phyloP scores from a whole-genome alignment of 371 early-diverging fungal species.

The Mucor mucedo region DNA sequence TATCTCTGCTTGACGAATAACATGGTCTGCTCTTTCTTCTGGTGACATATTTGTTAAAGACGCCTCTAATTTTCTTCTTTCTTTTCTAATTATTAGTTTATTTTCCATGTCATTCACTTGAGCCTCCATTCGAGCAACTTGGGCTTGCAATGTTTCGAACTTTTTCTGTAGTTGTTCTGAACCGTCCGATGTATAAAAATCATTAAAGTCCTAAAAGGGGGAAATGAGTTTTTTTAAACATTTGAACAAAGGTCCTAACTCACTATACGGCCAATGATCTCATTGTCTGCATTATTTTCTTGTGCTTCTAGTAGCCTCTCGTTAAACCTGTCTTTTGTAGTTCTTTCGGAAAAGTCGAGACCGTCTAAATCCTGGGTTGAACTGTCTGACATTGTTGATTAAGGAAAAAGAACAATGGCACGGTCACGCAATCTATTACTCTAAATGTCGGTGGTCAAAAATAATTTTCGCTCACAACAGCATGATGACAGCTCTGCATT shows the following conservation, averaged over 20 bases:
- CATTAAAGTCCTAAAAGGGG: conserved; percentile 7
- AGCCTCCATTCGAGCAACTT: conserved; percentile 24
- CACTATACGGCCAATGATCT: conserved; percentile 35
- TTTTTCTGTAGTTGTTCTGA: conserved; percentile 24
- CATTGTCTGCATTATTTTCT: conserved; percentile 13
- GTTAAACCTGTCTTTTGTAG: conserved; percentile 36
- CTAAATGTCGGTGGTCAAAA: too few relatives aligned
- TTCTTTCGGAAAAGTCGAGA: conserved; percentile 27
- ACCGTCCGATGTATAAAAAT: conserved; percentile 9
- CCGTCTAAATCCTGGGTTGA: conserved; percentile 15
- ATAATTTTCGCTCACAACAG: too few relatives aligned
- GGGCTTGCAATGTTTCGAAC: neutral
- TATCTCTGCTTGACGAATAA: conserved; percentile 18
- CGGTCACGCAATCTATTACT: too few relatives aligned
- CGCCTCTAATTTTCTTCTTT: conserved; percentile 31
- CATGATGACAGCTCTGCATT: too few relatives aligned
- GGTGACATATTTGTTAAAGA: conserved; percentile 41
- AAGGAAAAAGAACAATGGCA: too few relatives aligned
- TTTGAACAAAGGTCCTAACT: neutral
- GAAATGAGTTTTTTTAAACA: neutral
- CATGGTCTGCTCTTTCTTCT: conserved; percentile 38
- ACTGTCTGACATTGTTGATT: conserved; percentile 11
- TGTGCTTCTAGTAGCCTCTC: conserved; percentile 33
- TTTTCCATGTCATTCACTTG: conserved; percentile 23
- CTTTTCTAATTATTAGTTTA: conserved; percentile 20